Conservation (phyloP, 768 basidiomycete species). For the Agaricus subrufescens region DNA sequence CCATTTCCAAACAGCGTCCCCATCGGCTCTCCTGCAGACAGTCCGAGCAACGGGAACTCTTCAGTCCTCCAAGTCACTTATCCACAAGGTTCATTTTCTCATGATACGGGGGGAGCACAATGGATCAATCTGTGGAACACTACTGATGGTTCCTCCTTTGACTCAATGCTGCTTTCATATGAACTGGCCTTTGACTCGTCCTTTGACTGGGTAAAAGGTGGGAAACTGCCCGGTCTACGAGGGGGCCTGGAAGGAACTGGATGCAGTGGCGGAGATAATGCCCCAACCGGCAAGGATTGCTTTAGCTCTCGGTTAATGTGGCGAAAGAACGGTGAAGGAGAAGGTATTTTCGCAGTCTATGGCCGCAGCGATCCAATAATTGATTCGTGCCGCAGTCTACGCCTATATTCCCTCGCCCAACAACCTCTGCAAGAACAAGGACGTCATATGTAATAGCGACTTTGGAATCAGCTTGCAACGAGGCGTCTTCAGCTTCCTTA, state of each 20-base stretch:
- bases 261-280: constrained; percentile 60
- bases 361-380: background rate
- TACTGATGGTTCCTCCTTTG: constrained; percentile 48
- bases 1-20: constrained; percentile 54
- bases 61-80: constrained; percentile 60
- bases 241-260: constrained; percentile 60
- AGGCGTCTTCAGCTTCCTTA: constrained; percentile 56
- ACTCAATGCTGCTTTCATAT: constrained; percentile 68
- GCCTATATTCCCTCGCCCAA: constrained; percentile 71
- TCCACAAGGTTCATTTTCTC: constrained; percentile 53
- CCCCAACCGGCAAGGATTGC: constrained; percentile 61
- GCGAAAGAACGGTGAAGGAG: constrained; percentile 58
- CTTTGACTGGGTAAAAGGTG: constrained; percentile 72
- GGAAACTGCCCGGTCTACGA: constrained; percentile 73
- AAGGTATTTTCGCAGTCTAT: constrained; percentile 43
- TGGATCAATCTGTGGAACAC: constrained; percentile 67
- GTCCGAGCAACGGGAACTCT: constrained; percentile 9
- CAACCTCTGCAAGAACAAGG: constrained; percentile 47
- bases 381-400: constrained; percentile 48
- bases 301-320: constrained; percentile 78
- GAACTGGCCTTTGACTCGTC: constrained; percentile 64
- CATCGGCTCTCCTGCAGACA: constrained; percentile 20
- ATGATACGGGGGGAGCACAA: constrained; percentile 60
- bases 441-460: constrained; percentile 64
- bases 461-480: constrained; percentile 76